Percentiles rank a stretch among this genome's conserved stretches.
Evolutionary conservation across 1,284 basidiomycete genomes (phyloP).

Genomic region (Agroathelia rolfsii): DNA sequence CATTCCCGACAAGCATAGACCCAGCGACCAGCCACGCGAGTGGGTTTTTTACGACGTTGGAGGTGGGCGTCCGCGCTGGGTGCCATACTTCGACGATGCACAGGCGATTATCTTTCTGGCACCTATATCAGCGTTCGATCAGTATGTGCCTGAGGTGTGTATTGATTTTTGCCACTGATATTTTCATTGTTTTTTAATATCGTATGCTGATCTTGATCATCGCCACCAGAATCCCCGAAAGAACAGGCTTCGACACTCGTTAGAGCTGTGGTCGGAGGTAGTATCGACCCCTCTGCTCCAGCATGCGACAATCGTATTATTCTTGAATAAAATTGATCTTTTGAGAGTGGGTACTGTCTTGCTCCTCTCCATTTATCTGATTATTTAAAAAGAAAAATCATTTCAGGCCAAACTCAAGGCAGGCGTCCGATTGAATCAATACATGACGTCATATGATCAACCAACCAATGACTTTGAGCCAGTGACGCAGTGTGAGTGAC

Average conservation of each 20-base stretch:
- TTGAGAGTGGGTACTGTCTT: slow-evolving; percentile 60
- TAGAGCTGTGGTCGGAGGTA: slow-evolving; percentile 59
- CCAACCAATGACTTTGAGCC: slow-evolving; percentile 65
- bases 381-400: slow-evolving; percentile 49
- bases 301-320: slow-evolving; percentile 64
- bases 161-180: slow-evolving; percentile 10
- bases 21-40: slow-evolving; percentile 47
- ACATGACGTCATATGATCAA: slow-evolving; percentile 60
- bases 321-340: slow-evolving; percentile 72
- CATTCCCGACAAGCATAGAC: slow-evolving; percentile 46
- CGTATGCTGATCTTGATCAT: slow-evolving; percentile 5
- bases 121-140: slow-evolving; percentile 76
- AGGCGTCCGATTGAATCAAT: slow-evolving; percentile 57
- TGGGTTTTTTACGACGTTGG: slow-evolving; percentile 82
- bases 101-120: slow-evolving; percentile 79
- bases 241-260: slow-evolving; percentile 69
- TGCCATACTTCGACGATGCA: slow-evolving; percentile 73
- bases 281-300: slow-evolving; percentile 59
- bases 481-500: slow-evolving; percentile 54
- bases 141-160: slow-evolving; percentile 61
- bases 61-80: slow-evolving; percentile 70
- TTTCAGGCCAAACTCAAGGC: slow-evolving; percentile 57
- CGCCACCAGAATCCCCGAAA: slow-evolving; percentile 52
- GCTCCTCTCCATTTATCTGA: slow-evolving; percentile 72
- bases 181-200: slow-evolving; percentile 5